phyloP scores from a whole-genome alignment of 306 rosid species.

The Crotalaria pallida region DNA sequence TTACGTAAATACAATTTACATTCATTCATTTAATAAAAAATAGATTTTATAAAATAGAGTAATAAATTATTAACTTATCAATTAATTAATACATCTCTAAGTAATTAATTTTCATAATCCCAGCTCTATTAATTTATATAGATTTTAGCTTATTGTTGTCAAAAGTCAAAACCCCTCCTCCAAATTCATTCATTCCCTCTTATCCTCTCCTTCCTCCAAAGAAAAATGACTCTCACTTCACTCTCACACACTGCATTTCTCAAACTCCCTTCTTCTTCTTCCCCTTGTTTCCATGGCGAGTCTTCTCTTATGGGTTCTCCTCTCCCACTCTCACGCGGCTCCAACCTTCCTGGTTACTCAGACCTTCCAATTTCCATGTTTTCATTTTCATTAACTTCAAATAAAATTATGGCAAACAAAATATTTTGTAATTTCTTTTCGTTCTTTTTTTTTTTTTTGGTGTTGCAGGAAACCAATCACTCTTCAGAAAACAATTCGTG shows the following conservation, averaged over 20 bases:
- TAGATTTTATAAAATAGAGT: no score
- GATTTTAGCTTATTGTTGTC: no score
- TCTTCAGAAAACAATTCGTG: conserved; percentile 34
- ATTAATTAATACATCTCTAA: no score
- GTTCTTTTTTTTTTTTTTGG: background rate
- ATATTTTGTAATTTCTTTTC: background rate
- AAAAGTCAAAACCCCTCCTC: no score
- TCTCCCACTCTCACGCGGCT: conserved; percentile 26
- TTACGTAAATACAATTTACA: no score
- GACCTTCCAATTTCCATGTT: background rate
- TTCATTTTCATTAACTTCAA: background rate
- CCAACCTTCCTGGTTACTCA: conserved; percentile 29
- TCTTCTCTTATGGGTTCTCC: conserved; percentile 22
- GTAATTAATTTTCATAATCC: no score
- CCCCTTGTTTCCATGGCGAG: conserved; percentile 39
- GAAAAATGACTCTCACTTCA: conserved; percentile 46
- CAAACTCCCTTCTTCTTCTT: conserved; percentile 36
- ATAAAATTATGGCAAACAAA: background rate
- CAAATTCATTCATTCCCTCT: background rate
- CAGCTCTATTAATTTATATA: no score
- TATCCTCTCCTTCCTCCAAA: conserved; percentile 12
- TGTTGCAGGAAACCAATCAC: conserved; percentile 33
- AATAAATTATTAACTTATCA: no score
- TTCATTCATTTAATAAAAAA: no score
- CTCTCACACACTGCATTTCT: conserved; percentile 21